Base-by-base conservation (phyloP, 192 early-diverging fungal genomes). In the Backusella sp. region DNA sequence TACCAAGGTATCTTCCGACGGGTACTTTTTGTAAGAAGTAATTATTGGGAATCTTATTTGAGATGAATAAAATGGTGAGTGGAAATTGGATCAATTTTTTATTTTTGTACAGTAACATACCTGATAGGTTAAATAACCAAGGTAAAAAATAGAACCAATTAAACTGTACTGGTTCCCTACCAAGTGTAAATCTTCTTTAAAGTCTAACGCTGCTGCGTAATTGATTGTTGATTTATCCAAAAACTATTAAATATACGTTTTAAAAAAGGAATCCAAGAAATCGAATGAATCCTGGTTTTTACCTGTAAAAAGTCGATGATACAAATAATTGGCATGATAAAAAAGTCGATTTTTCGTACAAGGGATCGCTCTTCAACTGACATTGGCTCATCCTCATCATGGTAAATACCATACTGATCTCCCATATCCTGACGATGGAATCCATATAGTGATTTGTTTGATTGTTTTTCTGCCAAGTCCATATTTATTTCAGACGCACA, bases 71-170 rank as follows among this genome's bases (percentile, higher is more conserved):
- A 68, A 36, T 36, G 42, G 14, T 68, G 14, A 68, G 30, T 68
- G 8, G 34, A 37, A 41, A n/a, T 34, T n/a, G 21, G 8, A 69
- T 21, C 21, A 19, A 3, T 23, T 42, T n/a, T 1, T 41, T 39
- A 21, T 5, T 69, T 69, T 1, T 26, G 56, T 26, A 28, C 3
- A 59, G 30, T 14, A 26, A 1, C 11, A 41, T 75, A 75, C 74
- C 74, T 78, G 77, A 56, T 68, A 78, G n/a, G 56, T 19, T n/a
- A 78, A 46, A 53, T 77, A 81, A 15, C 79, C 79, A 6, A 77
- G n/a, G 19, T 81, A 81, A 70, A 81, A 81, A 28, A 81, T 74
- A 3, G 79, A 81, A 1, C 79, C 68, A 26, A 81, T 21, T 37
- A 74, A 32, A 71, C 75, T 69, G 39, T 74, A 81, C n/a, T 81